These are phyloP conservation scores for Pezicula neosporulosa DNA, from an alignment of 2,329 filamentous ascomycete genomes.

Conservation along the genomic window DNA sequence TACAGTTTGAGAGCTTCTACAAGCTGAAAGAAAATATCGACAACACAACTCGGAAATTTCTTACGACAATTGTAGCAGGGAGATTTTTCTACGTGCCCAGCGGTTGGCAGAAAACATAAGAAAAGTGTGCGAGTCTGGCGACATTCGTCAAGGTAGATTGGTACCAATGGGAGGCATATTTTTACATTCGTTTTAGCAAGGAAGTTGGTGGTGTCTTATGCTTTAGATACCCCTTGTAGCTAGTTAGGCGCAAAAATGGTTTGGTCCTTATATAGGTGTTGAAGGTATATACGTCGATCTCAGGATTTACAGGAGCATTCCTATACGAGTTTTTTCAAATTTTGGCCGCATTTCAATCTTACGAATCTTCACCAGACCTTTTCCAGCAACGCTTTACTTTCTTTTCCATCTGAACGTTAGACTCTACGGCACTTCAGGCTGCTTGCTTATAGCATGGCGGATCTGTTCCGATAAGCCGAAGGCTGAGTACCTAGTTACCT, in stretches of 20 bases:
- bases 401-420: no score
- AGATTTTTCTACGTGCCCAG: not conserved
- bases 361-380: no score
- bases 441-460: no score
- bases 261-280: no score
- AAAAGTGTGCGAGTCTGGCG: not conserved
- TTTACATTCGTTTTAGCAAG: not conserved
- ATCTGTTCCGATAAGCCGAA: no score
- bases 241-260: not conserved
- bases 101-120: not conserved
- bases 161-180: not conserved
- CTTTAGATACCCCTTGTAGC: not conserved
- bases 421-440: no score
- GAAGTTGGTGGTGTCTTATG: not conserved
- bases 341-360: no score
- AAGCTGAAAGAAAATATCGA: not conserved
- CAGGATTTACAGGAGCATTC: no score
- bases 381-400: no score
- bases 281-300: no score
- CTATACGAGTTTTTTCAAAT: no score
- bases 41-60: not conserved
- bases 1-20: slow-evolving; percentile 36
- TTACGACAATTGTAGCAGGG: not conserved
- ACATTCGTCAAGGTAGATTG: not conserved
- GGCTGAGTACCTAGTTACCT: no score